Evolutionary conservation across 1,284 basidiomycete genomes (phyloP).

Genomic region (Trametes versicolor): DNA sequence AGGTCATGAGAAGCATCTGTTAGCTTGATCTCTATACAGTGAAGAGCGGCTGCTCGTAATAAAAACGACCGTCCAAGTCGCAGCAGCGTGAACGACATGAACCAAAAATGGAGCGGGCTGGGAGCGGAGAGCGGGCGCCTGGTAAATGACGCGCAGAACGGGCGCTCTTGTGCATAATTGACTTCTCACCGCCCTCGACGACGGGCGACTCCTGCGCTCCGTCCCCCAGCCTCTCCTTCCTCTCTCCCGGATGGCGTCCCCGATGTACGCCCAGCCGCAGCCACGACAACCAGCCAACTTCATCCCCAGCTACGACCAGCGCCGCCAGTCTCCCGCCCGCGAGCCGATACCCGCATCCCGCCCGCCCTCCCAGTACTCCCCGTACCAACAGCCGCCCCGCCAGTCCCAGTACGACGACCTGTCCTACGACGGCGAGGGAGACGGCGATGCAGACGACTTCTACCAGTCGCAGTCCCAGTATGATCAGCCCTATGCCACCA

Average conservation of each 20-base stretch:
- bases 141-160: constrained; percentile 4
- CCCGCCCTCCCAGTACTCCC: constrained; percentile 39
- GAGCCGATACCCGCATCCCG: constrained; percentile 33
- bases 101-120: not conserved
- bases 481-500: constrained; percentile 42
- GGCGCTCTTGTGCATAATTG: constrained; percentile 3
- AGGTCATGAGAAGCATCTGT: no score
- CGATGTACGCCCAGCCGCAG: constrained; percentile 45
- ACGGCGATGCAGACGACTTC: constrained; percentile 51
- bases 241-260: constrained; percentile 25
- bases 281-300: constrained; percentile 50
- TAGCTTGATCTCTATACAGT: no score
- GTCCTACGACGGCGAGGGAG: constrained; percentile 45
- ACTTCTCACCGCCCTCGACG: constrained; percentile 24
- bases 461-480: constrained; percentile 46
- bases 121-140: constrained; percentile 12
- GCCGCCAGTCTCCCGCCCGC: constrained; percentile 31
- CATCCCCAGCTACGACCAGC: constrained; percentile 42
- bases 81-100: not conserved
- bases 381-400: constrained; percentile 37
- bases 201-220: constrained; percentile 7
- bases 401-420: constrained; percentile 46
- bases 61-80: no score
- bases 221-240: constrained; percentile 2
- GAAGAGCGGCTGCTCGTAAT: no score